phyloP scores from a whole-genome alignment of 2,329 filamentous ascomycete genomes.

The Corinectria fuckeliana region DNA sequence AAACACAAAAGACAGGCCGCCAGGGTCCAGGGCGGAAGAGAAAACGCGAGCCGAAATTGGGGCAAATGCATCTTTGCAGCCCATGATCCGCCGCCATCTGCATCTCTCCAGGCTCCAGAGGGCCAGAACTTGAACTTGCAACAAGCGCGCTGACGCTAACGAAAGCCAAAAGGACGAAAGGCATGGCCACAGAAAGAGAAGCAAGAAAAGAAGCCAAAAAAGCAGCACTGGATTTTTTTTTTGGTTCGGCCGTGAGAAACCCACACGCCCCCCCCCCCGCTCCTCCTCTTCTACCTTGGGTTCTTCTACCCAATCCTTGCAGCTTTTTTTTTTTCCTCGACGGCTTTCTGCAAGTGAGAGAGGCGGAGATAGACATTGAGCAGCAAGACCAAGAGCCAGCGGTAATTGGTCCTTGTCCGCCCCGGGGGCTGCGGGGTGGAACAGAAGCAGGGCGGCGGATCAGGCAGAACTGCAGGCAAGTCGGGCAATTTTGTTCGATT shows the following conservation, averaged over 20 bases:
- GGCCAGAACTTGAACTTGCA: constrained; percentile 24
- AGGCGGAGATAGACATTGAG: constrained; percentile 24
- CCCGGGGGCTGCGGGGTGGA: constrained; percentile 29
- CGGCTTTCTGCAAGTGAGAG: constrained; percentile 22
- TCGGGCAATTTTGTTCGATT: constrained; percentile 32
- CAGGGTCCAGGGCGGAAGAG: constrained; percentile 16
- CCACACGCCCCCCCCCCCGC: constrained; percentile 28
- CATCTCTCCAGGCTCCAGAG: constrained; percentile 26
- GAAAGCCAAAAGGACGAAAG: constrained; percentile 33
- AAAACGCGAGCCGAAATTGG: constrained; percentile 19
- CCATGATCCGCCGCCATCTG: constrained; percentile 29
- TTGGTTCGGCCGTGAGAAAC: constrained; percentile 21
- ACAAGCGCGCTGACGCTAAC: constrained; percentile 43
- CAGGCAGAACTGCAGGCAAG: constrained; percentile 41
- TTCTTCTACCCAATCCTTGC: constrained; percentile 24
- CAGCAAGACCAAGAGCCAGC: constrained; percentile 12
- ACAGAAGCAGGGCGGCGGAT: constrained; percentile 38
- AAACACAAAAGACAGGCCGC: constrained; percentile 10
- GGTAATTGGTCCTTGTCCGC: constrained; percentile 28
- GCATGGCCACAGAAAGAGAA: constrained; percentile 1
- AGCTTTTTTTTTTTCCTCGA: constrained; percentile 32
- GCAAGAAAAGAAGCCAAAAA: constrained; percentile 33
- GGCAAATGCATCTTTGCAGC: constrained; percentile 21
- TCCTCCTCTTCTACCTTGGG: no score
- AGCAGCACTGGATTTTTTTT: constrained; percentile 44